A percentile compares a stretch with the other conserved stretches of the same genome.
Conservation (phyloP, 2,329 filamentous ascomycete species). For the Sphaerostilbella broomeana region DNA sequence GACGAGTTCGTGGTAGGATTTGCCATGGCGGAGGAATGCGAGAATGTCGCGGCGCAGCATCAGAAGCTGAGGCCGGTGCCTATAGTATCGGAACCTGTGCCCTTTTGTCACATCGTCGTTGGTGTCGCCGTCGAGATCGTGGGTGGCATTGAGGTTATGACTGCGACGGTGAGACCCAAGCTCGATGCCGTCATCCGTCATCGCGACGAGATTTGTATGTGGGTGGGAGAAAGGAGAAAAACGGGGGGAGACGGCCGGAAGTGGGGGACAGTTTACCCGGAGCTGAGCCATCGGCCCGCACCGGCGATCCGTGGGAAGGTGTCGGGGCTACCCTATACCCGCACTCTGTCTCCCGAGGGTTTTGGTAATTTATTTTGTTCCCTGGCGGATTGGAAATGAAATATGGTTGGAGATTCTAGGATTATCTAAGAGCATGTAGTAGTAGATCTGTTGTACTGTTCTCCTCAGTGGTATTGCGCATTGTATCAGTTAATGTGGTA, state of each 20-base stretch:
- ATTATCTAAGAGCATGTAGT: no score
- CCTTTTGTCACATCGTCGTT: neutral
- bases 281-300: no score
- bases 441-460: no score
- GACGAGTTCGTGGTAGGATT: slow-evolving; percentile 1
- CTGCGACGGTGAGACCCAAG: slow-evolving; percentile 8
- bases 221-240: neutral
- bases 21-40: slow-evolving; percentile 5
- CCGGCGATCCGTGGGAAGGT: no score
- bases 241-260: slow-evolving; percentile 5
- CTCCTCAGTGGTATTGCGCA: no score
- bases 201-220: slow-evolving; percentile 2
- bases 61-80: neutral
- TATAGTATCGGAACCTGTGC: neutral
- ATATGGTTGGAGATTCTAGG: no score
- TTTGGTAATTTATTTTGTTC: no score
- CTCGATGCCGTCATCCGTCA: slow-evolving; percentile 7
- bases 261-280: no score
- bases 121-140: slow-evolving; percentile 1
- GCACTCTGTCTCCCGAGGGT: no score
- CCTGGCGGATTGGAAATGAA: no score
- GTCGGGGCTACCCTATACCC: no score
- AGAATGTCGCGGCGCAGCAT: slow-evolving; percentile 1
- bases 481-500: no score
- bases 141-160: slow-evolving; percentile 6